phyloP scores from a whole-genome alignment of 441 rosid species.

The Raphanus hybrid region DNA sequence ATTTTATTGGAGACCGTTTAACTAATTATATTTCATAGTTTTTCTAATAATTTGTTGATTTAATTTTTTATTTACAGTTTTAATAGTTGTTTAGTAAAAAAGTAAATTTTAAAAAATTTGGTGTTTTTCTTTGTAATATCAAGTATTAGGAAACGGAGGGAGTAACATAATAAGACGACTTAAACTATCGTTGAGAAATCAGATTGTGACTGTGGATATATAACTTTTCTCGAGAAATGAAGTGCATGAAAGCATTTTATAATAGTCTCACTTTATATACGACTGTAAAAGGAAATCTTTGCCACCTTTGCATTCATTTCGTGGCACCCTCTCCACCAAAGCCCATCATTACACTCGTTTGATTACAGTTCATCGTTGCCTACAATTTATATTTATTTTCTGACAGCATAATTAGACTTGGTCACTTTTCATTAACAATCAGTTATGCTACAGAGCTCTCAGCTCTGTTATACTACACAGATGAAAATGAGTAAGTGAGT shows the following conservation, averaged over 20 bases:
- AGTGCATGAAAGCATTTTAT: background rate
- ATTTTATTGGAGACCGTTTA: no score
- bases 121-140: no score
- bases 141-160: no score
- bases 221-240: no score
- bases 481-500: background rate
- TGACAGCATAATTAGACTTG: background rate
- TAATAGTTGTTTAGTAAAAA: no score
- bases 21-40: no score
- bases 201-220: no score
- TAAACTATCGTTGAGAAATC: no score
- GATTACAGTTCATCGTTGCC: conserved; percentile 22
- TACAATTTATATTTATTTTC: background rate
- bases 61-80: no score
- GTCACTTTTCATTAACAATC: background rate
- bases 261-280: background rate
- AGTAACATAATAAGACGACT: no score
- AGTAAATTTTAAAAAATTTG: no score
- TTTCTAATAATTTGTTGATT: no score
- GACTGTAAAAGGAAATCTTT: conserved; percentile 4
- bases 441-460: background rate
- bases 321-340: conserved; percentile 16
- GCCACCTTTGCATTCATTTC: conserved; percentile 25
- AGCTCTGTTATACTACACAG: background rate
- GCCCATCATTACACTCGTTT: conserved; percentile 32